Conservation (phyloP, 2,329 filamentous ascomycete genomes). For the Phialophora expanda region DNA sequence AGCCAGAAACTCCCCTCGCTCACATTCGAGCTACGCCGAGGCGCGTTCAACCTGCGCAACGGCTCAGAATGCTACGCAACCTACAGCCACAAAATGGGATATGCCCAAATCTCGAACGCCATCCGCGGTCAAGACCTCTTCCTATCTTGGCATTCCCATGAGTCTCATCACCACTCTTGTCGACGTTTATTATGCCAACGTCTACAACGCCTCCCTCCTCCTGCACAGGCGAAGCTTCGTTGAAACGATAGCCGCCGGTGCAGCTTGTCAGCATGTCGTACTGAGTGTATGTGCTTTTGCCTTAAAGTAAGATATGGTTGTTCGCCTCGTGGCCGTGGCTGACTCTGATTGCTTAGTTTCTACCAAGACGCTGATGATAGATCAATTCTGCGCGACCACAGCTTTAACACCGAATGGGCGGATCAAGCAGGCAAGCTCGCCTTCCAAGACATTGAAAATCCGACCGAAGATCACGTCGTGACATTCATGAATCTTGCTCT, state of each 20-base stretch:
- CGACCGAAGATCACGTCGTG: slow-evolving; percentile 25
- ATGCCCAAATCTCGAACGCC: background rate
- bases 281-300: slow-evolving; percentile 24
- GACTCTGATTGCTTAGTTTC: slow-evolving; percentile 10
- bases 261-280: slow-evolving; percentile 13
- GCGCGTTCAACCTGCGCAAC: background rate
- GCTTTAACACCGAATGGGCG: slow-evolving; percentile 25
- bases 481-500: slow-evolving; percentile 25
- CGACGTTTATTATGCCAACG: slow-evolving; percentile 23
- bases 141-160: slow-evolving; percentile 19
- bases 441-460: slow-evolving; percentile 22
- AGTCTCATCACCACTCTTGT: slow-evolving; percentile 14
- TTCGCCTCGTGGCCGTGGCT: background rate
- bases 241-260: slow-evolving; percentile 8
- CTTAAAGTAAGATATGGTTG: slow-evolving; percentile 11
- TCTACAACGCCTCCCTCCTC: slow-evolving; percentile 26
- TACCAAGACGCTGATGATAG: slow-evolving; percentile 11
- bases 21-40: background rate
- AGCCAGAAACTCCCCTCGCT: background rate
- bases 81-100: background rate
- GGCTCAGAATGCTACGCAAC: background rate
- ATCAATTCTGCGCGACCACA: slow-evolving; percentile 15
- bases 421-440: slow-evolving; percentile 25
- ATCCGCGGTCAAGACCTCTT: background rate
- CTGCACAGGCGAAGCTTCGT: slow-evolving; percentile 15